Base-by-base conservation (phyloP, 176 grass and related monocot species). In the Poa pratensis region DNA sequence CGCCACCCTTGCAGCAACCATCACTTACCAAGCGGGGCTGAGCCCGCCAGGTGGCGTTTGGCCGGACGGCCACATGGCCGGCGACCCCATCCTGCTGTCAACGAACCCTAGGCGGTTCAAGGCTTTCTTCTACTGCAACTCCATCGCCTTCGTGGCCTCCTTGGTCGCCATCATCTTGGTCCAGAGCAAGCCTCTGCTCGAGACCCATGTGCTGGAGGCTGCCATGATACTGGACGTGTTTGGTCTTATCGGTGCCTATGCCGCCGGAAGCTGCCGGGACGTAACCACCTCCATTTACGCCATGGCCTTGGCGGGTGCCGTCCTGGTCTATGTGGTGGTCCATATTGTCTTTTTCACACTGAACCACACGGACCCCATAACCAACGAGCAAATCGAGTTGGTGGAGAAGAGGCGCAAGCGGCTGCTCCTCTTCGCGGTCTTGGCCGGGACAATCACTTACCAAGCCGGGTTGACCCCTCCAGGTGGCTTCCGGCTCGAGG, bases 21-120 rank as follows among this genome's bases (percentile, higher is more conserved):
- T 87, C 35, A 88, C 91, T 6, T 94, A 90, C 79, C 88, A 90
- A 32, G 88, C 91, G 0, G 88, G 86, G 0, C 40, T 94, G 3
- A 34, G 46, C 60, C 88, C 88, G 0, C 91, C 91, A 0, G 91
- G 91, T 0, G 82, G 91, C 0, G 32, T 88, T 0, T 90, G 88
- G 91, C 58, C 26, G 6, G 72, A 54, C 3, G 88, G 88, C 1
- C 84, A 93, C 53, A 13, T 4, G 22, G 50, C 42, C 2, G 82
- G 82, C 13, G 61, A 76, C 45, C 46, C 78, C 0, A 78, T 92
- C 45, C 83, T 92, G 28, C 40, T 7, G 5, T 50, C 14, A 0
- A 81, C n/a, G 4, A 50, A 54, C 15, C 5, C 58, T 8, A 13
- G 6, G 20, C 69, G 53, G 19, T 93, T 90, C 73, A 63, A 62